Base-by-base conservation (phyloP, 129 eudicot genomes). In the Escallonia rubra region DNA sequence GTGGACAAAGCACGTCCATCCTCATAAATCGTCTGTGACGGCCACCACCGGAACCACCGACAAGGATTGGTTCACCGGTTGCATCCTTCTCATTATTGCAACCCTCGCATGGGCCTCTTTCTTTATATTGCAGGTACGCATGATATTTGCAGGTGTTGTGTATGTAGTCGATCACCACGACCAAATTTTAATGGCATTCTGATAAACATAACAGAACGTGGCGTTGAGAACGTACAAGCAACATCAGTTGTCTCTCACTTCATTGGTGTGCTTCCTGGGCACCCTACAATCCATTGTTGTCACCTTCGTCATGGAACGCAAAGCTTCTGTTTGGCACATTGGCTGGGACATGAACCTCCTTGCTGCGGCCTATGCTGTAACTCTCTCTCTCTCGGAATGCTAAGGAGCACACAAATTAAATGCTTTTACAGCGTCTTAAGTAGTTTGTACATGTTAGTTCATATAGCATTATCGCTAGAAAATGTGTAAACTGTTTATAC, bases 261-360 rank as follows among this genome's bases (percentile, higher is more conserved):
- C 70, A 12, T 11, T 66, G 70, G 70, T 66, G 49, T 66, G 70
- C 60, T 66, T 66, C 49, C 34, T 51, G 60, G 70, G 70, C 46
- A 66, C 70, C 42, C 59, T 66, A 6, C 70, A 66, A 44, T 39
- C 70, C 5, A 66, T 66, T 38, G 70, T 51, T 8, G 70, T 66
- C 13, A 66, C 60, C 47, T 55, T 51, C 12, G 70, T 66, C 41
- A 66, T 66, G 70, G 70, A 66, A 66, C 60, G 59, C 12, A 38
- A 51, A 40, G 15, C 59, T 8, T 41, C 46, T 0, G 70, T 12
- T 8, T 66, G 70, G 70, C 57, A 50, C 23, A 66, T 66, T 11
- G 70, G 70, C 15, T 66, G 70, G 70, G 70, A 66, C 16, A 66
- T 66, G 70, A 66, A 52, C 43, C 70, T 66, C 47, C 59, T 66